Base-by-base conservation (phyloP, 805 yeast genomes). In the Candida boleticola region DNA sequence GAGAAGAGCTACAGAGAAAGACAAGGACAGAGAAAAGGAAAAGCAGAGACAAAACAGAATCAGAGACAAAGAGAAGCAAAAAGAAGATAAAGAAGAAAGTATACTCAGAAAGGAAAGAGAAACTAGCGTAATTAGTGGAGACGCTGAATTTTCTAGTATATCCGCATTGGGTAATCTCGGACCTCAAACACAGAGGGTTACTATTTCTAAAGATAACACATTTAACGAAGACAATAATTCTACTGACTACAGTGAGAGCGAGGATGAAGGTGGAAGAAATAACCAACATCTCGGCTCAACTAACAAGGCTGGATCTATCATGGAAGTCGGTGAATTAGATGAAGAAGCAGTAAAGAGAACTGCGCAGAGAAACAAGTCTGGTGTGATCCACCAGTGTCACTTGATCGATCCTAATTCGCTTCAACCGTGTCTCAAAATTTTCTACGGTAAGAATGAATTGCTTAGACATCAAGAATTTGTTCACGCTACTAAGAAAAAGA, bases 391-490 rank as follows among this genome's bases (percentile, higher is more conserved):
- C 46, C 74, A 68, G 48, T 70, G 75, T 47, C 68, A 64, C 46
- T 53, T 66, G 25, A 49, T 52, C 5, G 73, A 68, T 45, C 71
- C 74, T 4, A 41, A 42, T 4, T 54, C 64, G 3, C 43, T 50
- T 19, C 48, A 53, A 23, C 61, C 65, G 25, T 70, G 75, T 44
- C 50, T 60, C 27, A 69, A 68, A 50, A 62, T 68, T 1, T 70
- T 70, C 39, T 68, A 70, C 45, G 75, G 75, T 13, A 69, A 66
- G 42, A 69, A 68, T 46, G 74, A 69, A 48, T 55, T 70, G 36
- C 55, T 66, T 29, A 51, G 74, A 43, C 75, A 70, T 51, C 73
- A 70, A 46, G 75, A 70, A 46, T 69, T 68, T 54, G 74, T 69
- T 18, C 75, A 70, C 52, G 75, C 74, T 10, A 66, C 73, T 18